Evolutionary conservation across 805 yeast genomes (phyloP).

Genomic region (Grigorovia jiainica): DNA sequence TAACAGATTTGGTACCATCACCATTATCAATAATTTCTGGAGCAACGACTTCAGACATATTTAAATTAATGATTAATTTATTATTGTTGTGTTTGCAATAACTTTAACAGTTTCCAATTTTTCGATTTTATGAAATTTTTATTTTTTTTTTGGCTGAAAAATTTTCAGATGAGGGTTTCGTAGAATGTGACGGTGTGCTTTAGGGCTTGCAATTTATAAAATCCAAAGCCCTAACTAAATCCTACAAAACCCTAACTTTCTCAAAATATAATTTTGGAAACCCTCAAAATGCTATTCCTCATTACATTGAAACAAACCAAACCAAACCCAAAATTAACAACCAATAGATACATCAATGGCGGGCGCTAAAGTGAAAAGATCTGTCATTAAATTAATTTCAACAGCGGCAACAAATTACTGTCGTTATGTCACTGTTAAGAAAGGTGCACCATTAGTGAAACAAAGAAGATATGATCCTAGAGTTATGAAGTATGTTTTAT

Average conservation of each 20-base stretch:
- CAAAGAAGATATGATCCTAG: conserved; percentile 83
- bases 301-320: no score
- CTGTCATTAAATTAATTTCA: conserved; percentile 78
- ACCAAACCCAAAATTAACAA: background rate
- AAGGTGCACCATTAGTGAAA: conserved; percentile 68
- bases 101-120: background rate
- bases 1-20: conserved; percentile 85
- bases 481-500: conserved; percentile 84
- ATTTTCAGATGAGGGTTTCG: background rate
- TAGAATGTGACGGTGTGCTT: background rate
- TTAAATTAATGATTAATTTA: background rate
- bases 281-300: no score
- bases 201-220: no score
- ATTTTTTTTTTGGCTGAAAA: background rate
- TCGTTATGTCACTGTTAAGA: conserved; percentile 70
- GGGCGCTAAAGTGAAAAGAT: conserved; percentile 63
- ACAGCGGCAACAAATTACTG: conserved; percentile 85
- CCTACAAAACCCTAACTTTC: no score
- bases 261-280: no score
- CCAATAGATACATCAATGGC: conserved; percentile 16
- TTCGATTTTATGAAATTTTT: background rate
- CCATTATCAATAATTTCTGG: conserved; percentile 68
- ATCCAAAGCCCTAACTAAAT: no score
- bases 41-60: conserved; percentile 54
- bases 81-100: background rate